Evolutionary conservation across 805 yeast genomes (phyloP), one percentile per base, ranked within the genome.

Genomic region (Lachancea mirantina): DNA sequence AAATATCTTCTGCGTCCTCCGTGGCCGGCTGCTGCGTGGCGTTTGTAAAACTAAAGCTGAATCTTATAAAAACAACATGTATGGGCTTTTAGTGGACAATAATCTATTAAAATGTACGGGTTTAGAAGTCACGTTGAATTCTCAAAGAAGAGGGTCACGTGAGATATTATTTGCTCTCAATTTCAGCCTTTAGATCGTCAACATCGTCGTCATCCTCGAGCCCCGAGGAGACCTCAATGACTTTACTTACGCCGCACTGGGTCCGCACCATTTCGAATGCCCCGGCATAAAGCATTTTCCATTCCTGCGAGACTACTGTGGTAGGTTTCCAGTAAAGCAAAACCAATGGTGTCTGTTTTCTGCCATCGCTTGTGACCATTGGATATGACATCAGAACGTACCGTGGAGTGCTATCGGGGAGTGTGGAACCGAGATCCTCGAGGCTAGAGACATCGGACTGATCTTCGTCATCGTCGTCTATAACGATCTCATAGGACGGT

Each of bases 201-300:
- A 57, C 41, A 14, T 55, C 61, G 14, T 43, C 50, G 8, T 54
- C 59, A 14, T 54, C 61, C 31, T 56, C 60, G 19, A 56, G 34
- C 5, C 57, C 59, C 5, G 55, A 47, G 8, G 57, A 39, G 5
- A 59, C 58, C 27, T 61, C 65, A 16, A 60, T 40, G 25, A 59
- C 42, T 36, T 50, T 60, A 19, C 73, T 63, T n/a, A 84, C 85
- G 11, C 85, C 84, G n/a, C 88, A 79, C 44, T 79, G 78, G 30
- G 73, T 76, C 55, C 89, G 70, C 36, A 88, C 69, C 42, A 79
- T 59, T 53, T 88, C 96, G 14, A 84, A 72, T 2, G 95, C 94
- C 4, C 92, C 94, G 1, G 96, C 96, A 47, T 85, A 87, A 30
- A 84, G 60, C 96, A 87, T 88, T 55, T 80, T 77, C 49, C 72